These are phyloP conservation scores for Tuber borchii DNA, from an alignment of 495 filamentous ascomycete species.

Conservation along the genomic window DNA sequence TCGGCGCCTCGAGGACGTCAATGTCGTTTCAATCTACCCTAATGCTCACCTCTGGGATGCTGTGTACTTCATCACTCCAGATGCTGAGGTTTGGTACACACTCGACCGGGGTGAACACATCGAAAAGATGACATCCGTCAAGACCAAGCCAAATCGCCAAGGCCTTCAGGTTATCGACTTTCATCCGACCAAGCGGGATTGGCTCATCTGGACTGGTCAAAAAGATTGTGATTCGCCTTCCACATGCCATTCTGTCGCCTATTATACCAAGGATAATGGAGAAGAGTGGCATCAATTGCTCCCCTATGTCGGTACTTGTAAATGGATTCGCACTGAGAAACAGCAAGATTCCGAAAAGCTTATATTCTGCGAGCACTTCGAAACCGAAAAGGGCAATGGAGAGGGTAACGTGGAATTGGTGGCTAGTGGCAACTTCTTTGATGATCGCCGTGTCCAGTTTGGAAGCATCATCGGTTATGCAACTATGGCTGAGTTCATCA, in stretches of 20 bases:
- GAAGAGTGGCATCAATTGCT: constrained; percentile 64
- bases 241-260: constrained; percentile 64
- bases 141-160: constrained; percentile 41
- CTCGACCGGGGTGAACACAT: constrained; percentile 62
- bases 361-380: constrained; percentile 72
- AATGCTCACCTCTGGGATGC: constrained; percentile 72
- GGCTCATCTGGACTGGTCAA: constrained; percentile 83
- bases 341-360: constrained; percentile 56
- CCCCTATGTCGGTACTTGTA: constrained; percentile 65
- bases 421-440: constrained; percentile 68
- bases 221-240: constrained; percentile 49
- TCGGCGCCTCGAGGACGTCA: constrained; percentile 52
- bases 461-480: constrained; percentile 75
- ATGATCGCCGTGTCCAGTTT: constrained; percentile 53
- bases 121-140: constrained; percentile 34
- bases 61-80: constrained; percentile 73
- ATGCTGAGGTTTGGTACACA: constrained; percentile 66
- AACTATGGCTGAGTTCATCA: constrained; percentile 88
- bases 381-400: constrained; percentile 51
- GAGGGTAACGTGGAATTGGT: constrained; percentile 48
- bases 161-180: constrained; percentile 57
- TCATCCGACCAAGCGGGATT: constrained; percentile 72
- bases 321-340: constrained; percentile 66
- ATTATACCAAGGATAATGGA: constrained; percentile 65
- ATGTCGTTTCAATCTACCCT: constrained; percentile 61